A percentile compares a stretch with the other conserved stretches of the same genome.
Conservation (phyloP, 2,329 filamentous ascomycete species). For the Fusarium sp. region DNA sequence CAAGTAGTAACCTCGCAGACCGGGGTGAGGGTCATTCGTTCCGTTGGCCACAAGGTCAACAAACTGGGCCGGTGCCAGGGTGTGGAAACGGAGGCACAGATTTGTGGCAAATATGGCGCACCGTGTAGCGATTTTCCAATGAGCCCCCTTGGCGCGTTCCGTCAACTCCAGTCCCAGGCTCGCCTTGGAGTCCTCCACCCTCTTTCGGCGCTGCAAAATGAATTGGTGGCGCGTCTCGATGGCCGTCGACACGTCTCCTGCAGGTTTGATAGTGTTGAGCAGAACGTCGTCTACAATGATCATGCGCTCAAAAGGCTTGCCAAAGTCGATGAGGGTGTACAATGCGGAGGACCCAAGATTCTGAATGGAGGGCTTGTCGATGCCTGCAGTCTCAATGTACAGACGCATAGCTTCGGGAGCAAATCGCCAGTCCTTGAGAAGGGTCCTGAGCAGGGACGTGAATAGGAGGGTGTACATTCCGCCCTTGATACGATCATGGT, state of each 20-base stretch:
- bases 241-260: conserved; percentile 69
- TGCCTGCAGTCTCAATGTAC: conserved; percentile 89
- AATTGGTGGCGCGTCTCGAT: conserved; percentile 74
- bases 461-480: conserved; percentile 91
- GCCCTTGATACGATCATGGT: conserved; percentile 94
- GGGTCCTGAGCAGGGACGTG: conserved; percentile 87
- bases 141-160: conserved; percentile 79
- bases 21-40: conserved; percentile 90
- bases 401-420: conserved; percentile 89
- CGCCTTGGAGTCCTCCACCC: conserved; percentile 87
- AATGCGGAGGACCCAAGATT: conserved; percentile 84
- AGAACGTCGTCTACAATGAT: conserved; percentile 81
- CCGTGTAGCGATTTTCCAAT: conserved; percentile 95
- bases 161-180: conserved; percentile 85
- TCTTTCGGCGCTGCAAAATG: conserved; percentile 78
- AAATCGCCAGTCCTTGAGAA: conserved; percentile 93
- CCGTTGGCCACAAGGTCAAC: conserved; percentile 85
- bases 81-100: conserved; percentile 90
- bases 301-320: conserved; percentile 87
- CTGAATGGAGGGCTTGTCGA: conserved; percentile 95
- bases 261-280: conserved; percentile 78
- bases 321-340: conserved; percentile 91
- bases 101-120: conserved; percentile 93
- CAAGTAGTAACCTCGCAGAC: conserved; percentile 82
- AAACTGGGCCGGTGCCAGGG: conserved; percentile 82